phyloP scores from a whole-genome alignment of 768 basidiomycete genomes.

The Mycena floridula region DNA sequence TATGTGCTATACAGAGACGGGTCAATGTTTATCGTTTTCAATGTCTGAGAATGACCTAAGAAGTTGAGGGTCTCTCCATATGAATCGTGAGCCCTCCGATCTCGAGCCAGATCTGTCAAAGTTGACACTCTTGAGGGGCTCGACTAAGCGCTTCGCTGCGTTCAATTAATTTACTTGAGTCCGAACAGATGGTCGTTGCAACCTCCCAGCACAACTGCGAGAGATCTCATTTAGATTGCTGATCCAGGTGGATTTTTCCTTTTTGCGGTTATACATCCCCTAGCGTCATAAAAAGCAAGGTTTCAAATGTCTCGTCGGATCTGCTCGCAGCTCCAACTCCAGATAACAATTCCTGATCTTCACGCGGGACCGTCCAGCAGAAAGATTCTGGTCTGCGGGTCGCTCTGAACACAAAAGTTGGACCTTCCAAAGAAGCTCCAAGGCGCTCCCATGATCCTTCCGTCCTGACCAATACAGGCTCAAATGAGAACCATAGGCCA shows the following conservation, averaged over 20 bases:
- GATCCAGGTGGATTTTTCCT: background rate
- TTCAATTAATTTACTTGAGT: too few relatives aligned
- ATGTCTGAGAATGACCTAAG: background rate
- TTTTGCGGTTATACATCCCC: slow-evolving; percentile 13
- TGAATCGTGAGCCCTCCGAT: too few relatives aligned
- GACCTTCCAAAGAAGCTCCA: slow-evolving; percentile 34
- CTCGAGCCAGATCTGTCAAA: too few relatives aligned
- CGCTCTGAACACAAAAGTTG: slow-evolving; percentile 58
- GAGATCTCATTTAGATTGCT: too few relatives aligned
- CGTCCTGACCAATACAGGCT: slow-evolving; percentile 40
- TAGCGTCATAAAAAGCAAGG: slow-evolving; percentile 45
- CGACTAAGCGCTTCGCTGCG: too few relatives aligned
- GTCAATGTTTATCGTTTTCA: background rate
- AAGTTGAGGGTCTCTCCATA: background rate
- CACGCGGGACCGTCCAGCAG: slow-evolving; percentile 45
- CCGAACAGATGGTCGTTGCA: too few relatives aligned
- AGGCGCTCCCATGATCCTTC: slow-evolving; percentile 32
- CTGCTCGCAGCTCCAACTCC: slow-evolving; percentile 51
- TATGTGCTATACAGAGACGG: slow-evolving; percentile 40
- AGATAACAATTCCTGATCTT: slow-evolving; percentile 48
- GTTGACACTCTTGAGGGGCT: too few relatives aligned
- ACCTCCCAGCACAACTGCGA: too few relatives aligned
- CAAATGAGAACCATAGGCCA: slow-evolving; percentile 69
- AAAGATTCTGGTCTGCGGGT: slow-evolving; percentile 50
- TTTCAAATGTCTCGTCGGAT: slow-evolving; percentile 65